These are phyloP conservation scores for Cyberlindnera galapagoensis DNA, from an alignment of 805 yeast genomes.

Conservation along the genomic window DNA sequence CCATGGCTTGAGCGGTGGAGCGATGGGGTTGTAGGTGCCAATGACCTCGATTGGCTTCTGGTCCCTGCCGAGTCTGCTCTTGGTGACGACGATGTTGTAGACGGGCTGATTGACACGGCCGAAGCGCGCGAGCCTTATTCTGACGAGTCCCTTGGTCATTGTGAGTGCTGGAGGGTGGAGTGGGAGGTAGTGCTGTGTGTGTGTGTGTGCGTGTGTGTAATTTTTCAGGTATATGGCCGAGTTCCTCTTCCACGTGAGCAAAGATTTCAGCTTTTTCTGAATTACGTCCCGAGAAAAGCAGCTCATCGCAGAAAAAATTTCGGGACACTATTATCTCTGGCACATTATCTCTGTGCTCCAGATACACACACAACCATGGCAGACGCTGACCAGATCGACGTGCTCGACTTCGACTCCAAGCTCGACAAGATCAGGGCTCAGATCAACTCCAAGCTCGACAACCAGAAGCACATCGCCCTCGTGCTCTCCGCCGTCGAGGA, in stretches of 20 bases:
- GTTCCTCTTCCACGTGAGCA: no score
- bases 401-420: conserved; percentile 43
- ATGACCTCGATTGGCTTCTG: conserved; percentile 88
- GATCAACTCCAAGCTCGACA: conserved; percentile 69
- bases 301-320: conserved; percentile 7
- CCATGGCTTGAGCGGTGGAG: conserved; percentile 61
- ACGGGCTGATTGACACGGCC: conserved; percentile 85
- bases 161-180: no score
- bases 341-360: no score
- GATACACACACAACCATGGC: not conserved
- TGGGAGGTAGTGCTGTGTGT: no score
- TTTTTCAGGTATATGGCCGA: no score
- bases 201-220: no score
- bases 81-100: conserved; percentile 88
- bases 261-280: no score
- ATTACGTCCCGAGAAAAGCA: no score
- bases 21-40: conserved; percentile 87
- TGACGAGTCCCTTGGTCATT: conserved; percentile 64
- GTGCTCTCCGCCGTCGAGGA: conserved; percentile 89
- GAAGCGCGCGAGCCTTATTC: conserved; percentile 87
- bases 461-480: conserved; percentile 80
- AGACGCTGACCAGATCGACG: conserved; percentile 16
- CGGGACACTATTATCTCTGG: no score
- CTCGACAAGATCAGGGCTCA: conserved; percentile 67
- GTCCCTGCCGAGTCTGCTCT: conserved; percentile 70